Evolutionary conservation across 2,329 filamentous ascomycete genomes (phyloP).

Genomic region (Diplodia scrobiculata): DNA sequence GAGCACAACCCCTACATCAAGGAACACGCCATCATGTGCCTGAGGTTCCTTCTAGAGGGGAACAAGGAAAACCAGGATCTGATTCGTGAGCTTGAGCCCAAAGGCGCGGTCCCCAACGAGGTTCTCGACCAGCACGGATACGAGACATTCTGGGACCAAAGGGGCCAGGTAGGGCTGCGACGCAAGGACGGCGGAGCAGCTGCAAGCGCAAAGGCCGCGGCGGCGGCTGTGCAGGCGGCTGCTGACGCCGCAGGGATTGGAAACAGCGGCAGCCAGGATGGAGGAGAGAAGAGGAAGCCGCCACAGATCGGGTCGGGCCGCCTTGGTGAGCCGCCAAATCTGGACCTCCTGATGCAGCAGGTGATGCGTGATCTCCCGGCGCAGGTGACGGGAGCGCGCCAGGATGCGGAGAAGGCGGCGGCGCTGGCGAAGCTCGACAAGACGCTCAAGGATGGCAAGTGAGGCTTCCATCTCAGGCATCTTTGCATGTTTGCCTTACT

Average conservation of each 20-base stretch:
- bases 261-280: conserved; percentile 24
- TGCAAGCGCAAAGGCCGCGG: conserved; percentile 32
- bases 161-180: conserved; percentile 53
- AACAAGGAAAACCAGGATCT: conserved; percentile 73
- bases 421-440: conserved; percentile 52
- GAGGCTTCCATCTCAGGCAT: conserved; percentile 12
- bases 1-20: conserved; percentile 93
- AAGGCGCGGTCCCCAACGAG: conserved; percentile 49
- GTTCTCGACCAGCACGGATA: conserved; percentile 54
- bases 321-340: conserved; percentile 49
- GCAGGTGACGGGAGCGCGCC: conserved; percentile 42
- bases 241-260: conserved; percentile 33
- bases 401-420: conserved; percentile 49
- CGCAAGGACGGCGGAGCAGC: conserved; percentile 42
- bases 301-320: conserved; percentile 36
- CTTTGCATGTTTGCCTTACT: background rate
- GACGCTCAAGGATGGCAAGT: conserved; percentile 35
- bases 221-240: conserved; percentile 36
- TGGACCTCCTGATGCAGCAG: conserved; percentile 50
- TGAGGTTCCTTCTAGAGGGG: conserved; percentile 64
- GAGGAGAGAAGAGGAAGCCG: conserved; percentile 30
- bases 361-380: conserved; percentile 51
- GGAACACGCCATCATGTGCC: conserved; percentile 67
- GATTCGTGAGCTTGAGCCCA: conserved; percentile 61
- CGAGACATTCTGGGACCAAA: conserved; percentile 54